phyloP scores from a whole-genome alignment of 257 asterid genomes.

The Petrea volubilis region DNA sequence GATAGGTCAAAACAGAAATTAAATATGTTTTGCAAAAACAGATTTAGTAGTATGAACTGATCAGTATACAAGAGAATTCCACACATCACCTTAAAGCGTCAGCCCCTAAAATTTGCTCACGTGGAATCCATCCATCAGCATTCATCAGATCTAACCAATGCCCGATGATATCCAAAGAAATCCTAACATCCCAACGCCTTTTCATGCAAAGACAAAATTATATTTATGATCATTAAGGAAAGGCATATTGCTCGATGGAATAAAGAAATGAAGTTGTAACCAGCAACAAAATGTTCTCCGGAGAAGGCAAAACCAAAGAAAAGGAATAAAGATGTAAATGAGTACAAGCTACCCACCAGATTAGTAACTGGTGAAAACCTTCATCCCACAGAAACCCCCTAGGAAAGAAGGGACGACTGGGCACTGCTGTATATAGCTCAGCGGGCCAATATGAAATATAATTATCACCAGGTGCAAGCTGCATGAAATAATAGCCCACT shows the following conservation, averaged over 20 bases:
- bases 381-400: slow-evolving; percentile 99
- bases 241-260: background rate
- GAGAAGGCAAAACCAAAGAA: background rate
- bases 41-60: slow-evolving; percentile 9
- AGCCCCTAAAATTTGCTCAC: slow-evolving; percentile 97
- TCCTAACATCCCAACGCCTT: slow-evolving; percentile 97
- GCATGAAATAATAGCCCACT: slow-evolving; percentile 49
- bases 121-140: slow-evolving; percentile 99
- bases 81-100: slow-evolving; percentile 81
- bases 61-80: slow-evolving; percentile 20
- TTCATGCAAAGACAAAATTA: slow-evolving; percentile 23
- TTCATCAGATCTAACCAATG: slow-evolving; percentile 99
- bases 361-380: slow-evolving; percentile 94
- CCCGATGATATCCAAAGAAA: slow-evolving; percentile 88
- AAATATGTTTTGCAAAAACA: slow-evolving; percentile 9
- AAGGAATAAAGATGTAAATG: background rate
- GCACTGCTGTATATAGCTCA: slow-evolving; percentile 96
- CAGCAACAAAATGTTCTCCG: slow-evolving; percentile 11
- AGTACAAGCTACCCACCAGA: slow-evolving; percentile 61
- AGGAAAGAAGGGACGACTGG: slow-evolving; percentile 98
- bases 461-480: slow-evolving; percentile 56
- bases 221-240: background rate
- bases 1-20: slow-evolving; percentile 27
- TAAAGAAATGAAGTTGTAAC: background rate
- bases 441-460: slow-evolving; percentile 92